Base-by-base conservation (phyloP, 768 basidiomycete genomes). In the Calocybe indica region DNA sequence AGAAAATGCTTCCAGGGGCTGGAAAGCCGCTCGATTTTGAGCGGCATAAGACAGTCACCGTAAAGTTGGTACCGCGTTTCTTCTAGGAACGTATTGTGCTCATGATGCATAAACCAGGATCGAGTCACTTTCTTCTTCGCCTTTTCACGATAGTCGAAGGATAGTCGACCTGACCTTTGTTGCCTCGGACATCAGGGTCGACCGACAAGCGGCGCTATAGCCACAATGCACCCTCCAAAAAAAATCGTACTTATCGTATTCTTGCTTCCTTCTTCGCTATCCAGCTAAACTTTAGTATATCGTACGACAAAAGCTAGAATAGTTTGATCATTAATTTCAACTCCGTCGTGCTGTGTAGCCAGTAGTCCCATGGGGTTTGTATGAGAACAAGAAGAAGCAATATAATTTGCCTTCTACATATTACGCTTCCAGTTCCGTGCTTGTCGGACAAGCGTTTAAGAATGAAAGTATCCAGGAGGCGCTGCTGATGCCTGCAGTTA, bases 21-120 rank as follows among this genome's bases (percentile, higher is more conserved):
- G 46, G 56, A 7, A 50, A 55, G 9, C 60, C 63, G 22, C 61
- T 64, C 10, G 66, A 70, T 28, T 73, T 70, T 51, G 71, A 72
- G 51, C 68, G 79, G 49, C 74, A 73, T 53, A 80, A 80, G 51
- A 68, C 68, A 13, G 73, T 79, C 10, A 70, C 68, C 37, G 79
- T 77, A 15, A 69, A 62, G 79, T 80, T 47, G 56, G 74, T 61
- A 12, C 44, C 30, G 15, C 12, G 32, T 11, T 13, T 45, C 6
- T 13, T 6, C 35, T 10, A 47, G 28, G 44, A 40, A 49, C 8
- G 29, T 30, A 1, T 38, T 28, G 37, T 5, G 12, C 7, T 35
- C 41, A 22, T 22, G 22, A 7, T 39, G 45, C 14, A 1, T 40
- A 12, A 32, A 8, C 13, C 42, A 75, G 74, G 42, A 75, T 75